These are phyloP conservation scores for Candida frijolesensis DNA, from an alignment of 1,139 yeast genomes.

Conservation along the genomic window DNA sequence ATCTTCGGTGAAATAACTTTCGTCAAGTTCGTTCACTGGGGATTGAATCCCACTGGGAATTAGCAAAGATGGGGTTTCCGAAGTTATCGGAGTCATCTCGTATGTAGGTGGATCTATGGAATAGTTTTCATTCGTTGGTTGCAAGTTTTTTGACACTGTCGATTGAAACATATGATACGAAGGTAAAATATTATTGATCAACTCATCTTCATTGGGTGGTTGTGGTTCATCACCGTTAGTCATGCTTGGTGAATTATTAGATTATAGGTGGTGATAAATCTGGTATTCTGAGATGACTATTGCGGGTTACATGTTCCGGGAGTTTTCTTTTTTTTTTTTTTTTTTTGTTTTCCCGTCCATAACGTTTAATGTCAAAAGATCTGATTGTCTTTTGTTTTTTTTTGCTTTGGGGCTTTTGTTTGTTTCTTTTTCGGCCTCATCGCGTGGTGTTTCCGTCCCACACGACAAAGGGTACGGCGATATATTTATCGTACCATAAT, in stretches of 20 bases:
- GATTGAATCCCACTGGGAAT: slow-evolving; percentile 21
- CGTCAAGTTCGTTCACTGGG: slow-evolving; percentile 18
- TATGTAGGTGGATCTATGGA: slow-evolving; percentile 46
- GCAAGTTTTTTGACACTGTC: slow-evolving; percentile 42
- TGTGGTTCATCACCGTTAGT: slow-evolving; percentile 2
- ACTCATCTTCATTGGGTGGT: slow-evolving; percentile 28
- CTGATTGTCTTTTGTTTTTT: background rate
- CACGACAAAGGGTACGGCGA: no score
- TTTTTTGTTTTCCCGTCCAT: no score
- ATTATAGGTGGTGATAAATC: background rate
- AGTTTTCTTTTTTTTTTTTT: background rate
- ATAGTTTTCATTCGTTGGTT: slow-evolving; percentile 44
- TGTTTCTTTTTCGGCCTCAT: background rate
- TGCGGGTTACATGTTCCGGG: background rate
- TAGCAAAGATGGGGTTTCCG: slow-evolving; percentile 20
- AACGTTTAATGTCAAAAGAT: background rate
- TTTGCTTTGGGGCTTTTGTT: no score
- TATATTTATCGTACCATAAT: no score
- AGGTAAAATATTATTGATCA: slow-evolving; percentile 45
- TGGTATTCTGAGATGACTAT: background rate
- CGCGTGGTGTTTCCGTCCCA: background rate
- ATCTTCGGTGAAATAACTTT: slow-evolving; percentile 1
- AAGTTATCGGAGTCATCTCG: slow-evolving; percentile 38
- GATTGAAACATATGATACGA: slow-evolving; percentile 51
- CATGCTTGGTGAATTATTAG: background rate